Base-by-base conservation (phyloP, 495 filamentous ascomycete species). In the Chlorociboria aeruginascens region DNA sequence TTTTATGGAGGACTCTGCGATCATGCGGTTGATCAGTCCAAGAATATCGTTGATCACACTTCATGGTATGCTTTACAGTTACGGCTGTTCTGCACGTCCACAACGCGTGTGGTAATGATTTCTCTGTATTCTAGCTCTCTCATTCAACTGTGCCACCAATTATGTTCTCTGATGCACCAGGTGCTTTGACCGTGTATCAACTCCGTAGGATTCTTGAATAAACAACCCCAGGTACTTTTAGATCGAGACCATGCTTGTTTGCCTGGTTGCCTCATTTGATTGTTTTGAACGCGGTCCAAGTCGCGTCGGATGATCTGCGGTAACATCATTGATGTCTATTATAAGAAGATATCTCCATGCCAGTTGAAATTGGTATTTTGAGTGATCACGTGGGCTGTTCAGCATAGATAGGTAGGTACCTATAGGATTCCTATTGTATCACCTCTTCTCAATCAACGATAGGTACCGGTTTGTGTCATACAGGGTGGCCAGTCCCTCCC, bases 101-200 rank as follows among this genome's bases (percentile, higher is more conserved):
- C 34, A 40, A 41, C 25, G 43, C 46, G 48, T 37, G 35, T 51
- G 50, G 34, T 45, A 49, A 55, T 49, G 53, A 45, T 49, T 48
- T 53, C 56, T 53, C 42, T 59, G 53, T 59, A 56, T 49, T 56
- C 56, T 59, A 56, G 53, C 50, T 53, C 20, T 25, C 35, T 52
- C 43, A 35, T 47, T 55, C 38, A 48, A 40, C 37, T 39, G 36
- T 39, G 36, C 36, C 36, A 39, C 20, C 36, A 39, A 25, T 25
- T 25, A 4, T 14, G 8, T 8, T 39, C 36, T 39, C 3, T 14
- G n/a, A 6, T 39, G 36, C 36, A n/a, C n/a, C n/a, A n/a, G n/a
- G n/a, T n/a, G n/a, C n/a, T n/a, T 8, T 14, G 36, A 39, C 36
- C 20, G 6, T 16, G 13, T 35, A 39, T 39, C 11, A 39, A 13